Base-by-base conservation (phyloP, 2,329 filamentous ascomycete genomes). In the Fusarium concolor region DNA sequence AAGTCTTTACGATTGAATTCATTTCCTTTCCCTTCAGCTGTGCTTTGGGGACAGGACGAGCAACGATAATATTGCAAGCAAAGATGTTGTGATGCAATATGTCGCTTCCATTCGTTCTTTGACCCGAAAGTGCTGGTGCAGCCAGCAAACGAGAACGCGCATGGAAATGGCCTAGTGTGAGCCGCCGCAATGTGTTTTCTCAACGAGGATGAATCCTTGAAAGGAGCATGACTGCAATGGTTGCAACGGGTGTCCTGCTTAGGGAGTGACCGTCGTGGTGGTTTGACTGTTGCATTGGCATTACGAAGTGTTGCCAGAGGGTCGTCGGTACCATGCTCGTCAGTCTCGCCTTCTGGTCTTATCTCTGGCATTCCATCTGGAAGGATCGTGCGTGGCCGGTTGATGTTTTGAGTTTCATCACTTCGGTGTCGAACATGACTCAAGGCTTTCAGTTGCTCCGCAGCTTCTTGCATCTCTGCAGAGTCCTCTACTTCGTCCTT, bases 41-140 rank as follows among this genome's bases (percentile, higher is more conserved):
- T 81, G 57, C 79, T 84, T 58, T 84, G 82, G 0, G 87, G 85
- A 60, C 88, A 90, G 3, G 85, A 81, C 0, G 88, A 90, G 67
- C 88, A 90, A 20, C 88, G 84, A 71, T 90, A 90, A 69, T 86
- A 90, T 47, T 86, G 85, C 18, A 90, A 76, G 68, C 88, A 90
- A 22, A 99, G 86, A 79, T 99, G 96, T 72, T 97, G 93, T 0
- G 93, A 97, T 17, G 89, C 87, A 75, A 97, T 93, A 75, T 99
- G 96, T 5, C 95, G 88, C 79, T 98, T 98, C 95, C 95, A 99
- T 78, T 98, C 95, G 75, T 98, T 97, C 80, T 97, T 98, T 17
- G 92, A 95, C 2, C 90, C 90, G 77, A 98, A 97, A 0, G 89
- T 92, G 71, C 93, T 94, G 1, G 80, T 82, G 77, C 95, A 99